Conservation (phyloP, 176 grass and related monocot genomes). For the Neostapfia colusana region DNA sequence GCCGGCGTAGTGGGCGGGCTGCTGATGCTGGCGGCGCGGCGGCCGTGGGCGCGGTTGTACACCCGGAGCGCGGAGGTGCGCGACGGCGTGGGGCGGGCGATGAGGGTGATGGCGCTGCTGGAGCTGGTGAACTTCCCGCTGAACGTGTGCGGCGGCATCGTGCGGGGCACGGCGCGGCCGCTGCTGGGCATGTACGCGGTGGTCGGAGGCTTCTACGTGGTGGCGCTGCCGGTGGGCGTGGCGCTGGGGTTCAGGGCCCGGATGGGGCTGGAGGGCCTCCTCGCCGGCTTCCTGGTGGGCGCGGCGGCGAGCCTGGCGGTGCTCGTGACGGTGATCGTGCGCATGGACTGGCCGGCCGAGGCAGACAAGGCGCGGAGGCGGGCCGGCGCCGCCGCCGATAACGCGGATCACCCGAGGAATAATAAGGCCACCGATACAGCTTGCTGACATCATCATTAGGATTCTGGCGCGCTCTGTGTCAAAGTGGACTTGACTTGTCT, state of each 20-base stretch:
- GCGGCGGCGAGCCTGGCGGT: constrained; percentile 40
- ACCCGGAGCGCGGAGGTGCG: constrained; percentile 45
- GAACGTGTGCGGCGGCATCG: constrained; percentile 73
- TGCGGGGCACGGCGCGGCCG: constrained; percentile 69
- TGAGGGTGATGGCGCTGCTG: constrained; percentile 78
- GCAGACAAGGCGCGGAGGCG: constrained; percentile 52
- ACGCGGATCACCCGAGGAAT: background rate
- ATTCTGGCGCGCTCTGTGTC: too few species aligned
- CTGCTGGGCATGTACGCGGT: constrained; percentile 68
- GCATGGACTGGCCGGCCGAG: constrained; percentile 68
- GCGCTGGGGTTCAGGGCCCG: constrained; percentile 55
- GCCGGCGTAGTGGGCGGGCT: constrained; percentile 39
- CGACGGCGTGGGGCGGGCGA: constrained; percentile 56
- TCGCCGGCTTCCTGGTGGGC: constrained; percentile 63
- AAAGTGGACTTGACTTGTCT: too few species aligned
- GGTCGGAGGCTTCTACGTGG: constrained; percentile 67
- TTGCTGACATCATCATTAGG: too few species aligned
- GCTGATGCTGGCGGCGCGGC: constrained; percentile 52
- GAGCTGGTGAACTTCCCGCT: constrained; percentile 89
- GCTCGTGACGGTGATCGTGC: constrained; percentile 50
- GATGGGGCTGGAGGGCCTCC: constrained; percentile 59
- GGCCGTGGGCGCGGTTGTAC: constrained; percentile 56
- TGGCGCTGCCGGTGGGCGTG: constrained; percentile 67
- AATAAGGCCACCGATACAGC: too few species aligned
- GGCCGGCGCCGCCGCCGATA: background rate